Evolutionary conservation across 768 basidiomycete species (phyloP).

Genomic region (Podaxis carcinomalis): DNA sequence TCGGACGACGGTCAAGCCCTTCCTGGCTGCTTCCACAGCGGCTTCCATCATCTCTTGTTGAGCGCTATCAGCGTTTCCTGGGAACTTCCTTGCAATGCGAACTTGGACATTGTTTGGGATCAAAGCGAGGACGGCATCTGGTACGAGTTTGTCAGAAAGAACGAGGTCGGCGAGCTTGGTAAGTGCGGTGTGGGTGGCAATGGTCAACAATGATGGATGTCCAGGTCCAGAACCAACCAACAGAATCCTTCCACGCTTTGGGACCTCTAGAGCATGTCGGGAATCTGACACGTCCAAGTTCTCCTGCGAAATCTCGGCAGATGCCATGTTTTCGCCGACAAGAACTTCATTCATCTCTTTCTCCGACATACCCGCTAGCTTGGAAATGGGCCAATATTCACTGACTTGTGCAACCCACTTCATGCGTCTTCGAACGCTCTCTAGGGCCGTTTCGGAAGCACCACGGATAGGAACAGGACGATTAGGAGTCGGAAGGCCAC

Average conservation of each 20-base stretch:
- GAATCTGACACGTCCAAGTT: conserved; percentile 16
- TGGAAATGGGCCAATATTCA: conserved; percentile 90
- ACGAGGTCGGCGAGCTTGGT: conserved; percentile 82
- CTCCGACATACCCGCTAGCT: conserved; percentile 64
- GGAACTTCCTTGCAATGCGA: conserved; percentile 94
- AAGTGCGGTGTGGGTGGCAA: conserved; percentile 78
- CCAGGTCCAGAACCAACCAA: conserved; percentile 96
- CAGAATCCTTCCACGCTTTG: conserved; percentile 65
- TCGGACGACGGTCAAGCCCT: conserved; percentile 83
- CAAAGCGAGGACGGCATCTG: conserved; percentile 77
- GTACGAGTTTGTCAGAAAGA: conserved; percentile 95
- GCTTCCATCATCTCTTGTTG: conserved; percentile 94
- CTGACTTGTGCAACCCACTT: conserved; percentile 94
- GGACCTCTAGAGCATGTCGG: conserved; percentile 30
- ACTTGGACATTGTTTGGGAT: conserved; percentile 72
- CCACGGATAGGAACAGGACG: conserved; percentile 57
- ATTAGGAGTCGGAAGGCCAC: conserved; percentile 56
- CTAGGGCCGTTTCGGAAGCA: conserved; percentile 32
- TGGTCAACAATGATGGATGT: conserved; percentile 86
- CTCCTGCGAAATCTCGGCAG: conserved; percentile 14
- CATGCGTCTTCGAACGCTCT: conserved; percentile 63
- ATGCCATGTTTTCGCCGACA: conserved; percentile 27
- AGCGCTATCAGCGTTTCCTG: conserved; percentile 93
- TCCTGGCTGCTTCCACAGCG: conserved; percentile 76
- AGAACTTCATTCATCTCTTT: conserved; percentile 66